Percentiles rank a stretch among this genome's conserved stretches.
These are phyloP conservation scores for Apostasia ramifera DNA, from an alignment of 106 monocot genomes.

Conservation along the genomic window DNA sequence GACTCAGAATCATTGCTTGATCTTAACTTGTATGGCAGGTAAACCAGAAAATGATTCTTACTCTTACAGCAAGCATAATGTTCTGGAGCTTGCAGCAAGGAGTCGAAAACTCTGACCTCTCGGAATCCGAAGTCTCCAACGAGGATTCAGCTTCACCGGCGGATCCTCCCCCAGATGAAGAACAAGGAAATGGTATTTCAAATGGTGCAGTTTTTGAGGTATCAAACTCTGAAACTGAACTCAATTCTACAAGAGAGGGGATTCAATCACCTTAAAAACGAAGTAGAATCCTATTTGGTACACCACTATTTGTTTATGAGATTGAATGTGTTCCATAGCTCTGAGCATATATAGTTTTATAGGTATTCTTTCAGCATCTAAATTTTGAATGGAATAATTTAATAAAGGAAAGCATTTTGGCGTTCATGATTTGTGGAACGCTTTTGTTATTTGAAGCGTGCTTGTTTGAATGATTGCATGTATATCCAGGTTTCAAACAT, in stretches of 20 bases:
- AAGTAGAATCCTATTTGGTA: too few species aligned
- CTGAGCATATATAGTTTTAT: not conserved
- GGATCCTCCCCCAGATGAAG: constrained; percentile 6
- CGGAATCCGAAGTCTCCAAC: not conserved
- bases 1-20: not conserved
- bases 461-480: too few species aligned
- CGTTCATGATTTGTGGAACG: not conserved
- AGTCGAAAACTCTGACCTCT: constrained; percentile 15
- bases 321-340: not conserved
- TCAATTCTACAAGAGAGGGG: not conserved
- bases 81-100: constrained; percentile 69
- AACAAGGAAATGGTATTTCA: constrained; percentile 8
- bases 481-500: too few species aligned
- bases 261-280: not conserved
- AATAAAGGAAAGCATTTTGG: not conserved
- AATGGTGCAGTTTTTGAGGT: not conserved
- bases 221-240: constrained; percentile 2
- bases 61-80: constrained; percentile 88
- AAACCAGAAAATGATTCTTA: constrained; percentile 86
- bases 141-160: constrained; percentile 6
- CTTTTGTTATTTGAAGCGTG: not conserved
- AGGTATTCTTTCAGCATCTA: constrained; percentile 1
- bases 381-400: not conserved
- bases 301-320: not conserved
- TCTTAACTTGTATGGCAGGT: constrained; percentile 34